Base-by-base conservation (phyloP, 192 early-diverging fungal genomes). In the Coemansia sp. region DNA sequence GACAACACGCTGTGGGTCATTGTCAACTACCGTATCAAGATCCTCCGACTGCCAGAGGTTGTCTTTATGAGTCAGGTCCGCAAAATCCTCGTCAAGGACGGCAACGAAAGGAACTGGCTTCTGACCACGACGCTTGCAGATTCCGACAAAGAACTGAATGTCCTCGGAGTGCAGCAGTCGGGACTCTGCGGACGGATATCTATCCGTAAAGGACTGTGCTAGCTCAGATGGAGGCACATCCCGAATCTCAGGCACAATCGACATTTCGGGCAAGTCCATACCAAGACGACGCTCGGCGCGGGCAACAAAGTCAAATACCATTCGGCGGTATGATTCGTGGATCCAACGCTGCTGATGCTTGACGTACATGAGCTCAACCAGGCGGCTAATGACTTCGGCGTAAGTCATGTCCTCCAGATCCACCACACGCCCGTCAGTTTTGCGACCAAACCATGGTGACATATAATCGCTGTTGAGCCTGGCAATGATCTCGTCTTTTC, bases 21-120 rank as follows among this genome's bases (percentile, higher is more conserved):
- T 89, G 60, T 87, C 94, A 36, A 91, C 87, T 46, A 96, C 89
- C 34, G 93, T 89, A 40, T 92, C 91, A 7, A 96, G 76, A 71
- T 95, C 89, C 70, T 98, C 94, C 4, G 92, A 90, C 74, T 95
- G 93, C 94, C 94, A 96, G n/a, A 92, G 79, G 15, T 89, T 93
- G 76, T 95, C 92, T 87, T 96, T 96, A n/a, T n/a, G n/a, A 79
- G 95, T 90, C 92, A 94, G 92, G 49, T 90, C 85, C 64, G 93
- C 92, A 83, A 98, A 95, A 77, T 94, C 91, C 58, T 92, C 90
- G 75, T 96, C 95, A 33, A 98, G 80, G 16, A 93, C 88, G 7
- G 94, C 92, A 67, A 98, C 91, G 83, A 95, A 98, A 38, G 96
- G 93, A 16, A 94, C n/a, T n/a, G n/a, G n/a, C n/a, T n/a, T n/a